These are phyloP conservation scores for Phytophthora pluvialis DNA, from an alignment of 352 stramenopile species.

Conservation along the genomic window DNA sequence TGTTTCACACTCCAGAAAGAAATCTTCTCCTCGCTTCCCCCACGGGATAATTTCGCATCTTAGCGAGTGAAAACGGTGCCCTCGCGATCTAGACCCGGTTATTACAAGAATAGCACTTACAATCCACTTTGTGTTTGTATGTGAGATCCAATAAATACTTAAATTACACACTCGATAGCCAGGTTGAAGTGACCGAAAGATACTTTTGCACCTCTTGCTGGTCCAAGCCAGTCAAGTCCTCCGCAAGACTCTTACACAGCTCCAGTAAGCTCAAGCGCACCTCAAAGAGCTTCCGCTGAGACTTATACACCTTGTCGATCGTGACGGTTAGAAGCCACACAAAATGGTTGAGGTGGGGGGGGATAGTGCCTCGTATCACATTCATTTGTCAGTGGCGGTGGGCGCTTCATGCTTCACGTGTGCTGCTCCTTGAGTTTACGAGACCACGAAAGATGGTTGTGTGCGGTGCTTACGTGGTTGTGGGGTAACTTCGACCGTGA, in stretches of 20 bases:
- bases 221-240: background rate
- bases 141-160: background rate
- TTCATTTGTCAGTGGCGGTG: too few relatives aligned
- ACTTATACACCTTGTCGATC: background rate
- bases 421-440: too few relatives aligned
- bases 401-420: too few relatives aligned
- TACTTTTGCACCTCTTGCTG: constrained; percentile 15
- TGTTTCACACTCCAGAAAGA: constrained; percentile 43
- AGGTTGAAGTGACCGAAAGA: constrained; percentile 33
- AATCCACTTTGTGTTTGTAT: background rate
- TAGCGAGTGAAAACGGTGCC: constrained; percentile 10
- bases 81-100: constrained; percentile 12
- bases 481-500: too few relatives aligned
- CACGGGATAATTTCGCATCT: constrained; percentile 23
- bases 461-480: too few relatives aligned
- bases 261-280: too few relatives aligned
- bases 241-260: background rate
- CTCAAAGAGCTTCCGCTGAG: too few relatives aligned
- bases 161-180: constrained; percentile 9
- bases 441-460: too few relatives aligned
- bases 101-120: constrained; percentile 18
- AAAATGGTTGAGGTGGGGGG: too few relatives aligned
- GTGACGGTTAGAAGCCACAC: background rate
- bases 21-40: constrained; percentile 39
- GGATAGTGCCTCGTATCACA: too few relatives aligned